Evolutionary conservation across 2,329 filamentous ascomycete species (phyloP), one percentile per base, ranked within the genome.

Genomic region (Microcyclospora tardicrescens): DNA sequence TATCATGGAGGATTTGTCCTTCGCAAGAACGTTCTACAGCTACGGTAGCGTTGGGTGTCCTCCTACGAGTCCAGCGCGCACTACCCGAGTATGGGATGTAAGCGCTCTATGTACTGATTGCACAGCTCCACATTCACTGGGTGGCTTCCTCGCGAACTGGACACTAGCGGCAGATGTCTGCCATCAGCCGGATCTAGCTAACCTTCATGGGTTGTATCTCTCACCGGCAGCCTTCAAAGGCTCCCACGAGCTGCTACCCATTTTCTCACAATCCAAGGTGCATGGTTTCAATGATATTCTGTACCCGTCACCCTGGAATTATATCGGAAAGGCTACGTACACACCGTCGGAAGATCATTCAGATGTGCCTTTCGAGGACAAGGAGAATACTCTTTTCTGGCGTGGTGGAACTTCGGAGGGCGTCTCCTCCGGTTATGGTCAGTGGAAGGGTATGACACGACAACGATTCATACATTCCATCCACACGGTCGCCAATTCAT

Each of bases 191-290:
- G 84, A 91, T 46, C 64, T 89, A 27, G 72, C 75, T 19, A 69
- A 78, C 43, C 66, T 89, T 1, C 83, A 89, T 50, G 80, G 82
- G 32, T 76, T 89, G 52, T 76, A 83, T 55, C 67, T 82, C 31
- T 75, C 73, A 0, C 73, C 79, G 0, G 72, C 79, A 6, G 67
- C 72, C 1, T 67, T 75, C 45, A 72, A 74, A 35, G 72, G 77
- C 0, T 71, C 79, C 1, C 71, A 75, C 43, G 67, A 78, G 14
- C 66, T 91, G 3, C 61, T 81, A 2, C 84, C 84, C 0, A 65
- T 91, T 10, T 91, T 91, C 60, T 82, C 82, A 44, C 71, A 81
- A 41, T 79, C 76, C 35, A 85, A 84, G 50, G 75, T 79, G 1
- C 68, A 73, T 33, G 77, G 77, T 4, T 89, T 83, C 61, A 75